Percentiles rank a stretch among this genome's conserved stretches.
Conservation (phyloP, 352 stramenopile genomes). For the Phytophthora syringae region DNA sequence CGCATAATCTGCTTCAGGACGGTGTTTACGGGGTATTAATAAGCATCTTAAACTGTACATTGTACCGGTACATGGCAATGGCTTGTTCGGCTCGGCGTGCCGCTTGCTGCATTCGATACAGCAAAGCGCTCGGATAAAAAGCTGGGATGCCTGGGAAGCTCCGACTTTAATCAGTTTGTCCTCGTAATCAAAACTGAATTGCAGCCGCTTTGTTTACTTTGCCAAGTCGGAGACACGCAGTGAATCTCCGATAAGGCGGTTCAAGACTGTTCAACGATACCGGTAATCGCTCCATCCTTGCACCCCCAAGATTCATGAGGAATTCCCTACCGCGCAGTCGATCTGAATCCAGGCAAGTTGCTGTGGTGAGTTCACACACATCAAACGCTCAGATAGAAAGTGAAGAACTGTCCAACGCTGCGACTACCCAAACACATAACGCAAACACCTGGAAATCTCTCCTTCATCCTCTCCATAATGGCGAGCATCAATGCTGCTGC, state of each 20-base stretch:
- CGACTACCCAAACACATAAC: not conserved
- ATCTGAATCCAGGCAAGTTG: not conserved
- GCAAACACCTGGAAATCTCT: not conserved
- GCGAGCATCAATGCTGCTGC: not conserved
- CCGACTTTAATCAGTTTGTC: not conserved
- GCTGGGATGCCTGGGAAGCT: not conserved
- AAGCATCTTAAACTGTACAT: too few species aligned
- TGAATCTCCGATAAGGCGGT: too few species aligned
- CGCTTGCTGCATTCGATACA: not conserved
- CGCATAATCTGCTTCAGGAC: too few species aligned
- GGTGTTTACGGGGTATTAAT: too few species aligned
- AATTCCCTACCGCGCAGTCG: too few species aligned
- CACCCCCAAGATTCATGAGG: not conserved
- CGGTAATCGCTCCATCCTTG: too few species aligned
- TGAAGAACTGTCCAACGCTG: conserved; percentile 1
- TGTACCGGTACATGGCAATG: too few species aligned
- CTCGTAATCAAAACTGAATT: conserved; percentile 3
- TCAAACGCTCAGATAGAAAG: not conserved
- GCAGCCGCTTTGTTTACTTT: not conserved
- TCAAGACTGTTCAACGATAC: too few species aligned
- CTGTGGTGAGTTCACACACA: not conserved
- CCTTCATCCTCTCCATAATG: conserved; percentile 8
- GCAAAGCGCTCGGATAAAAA: too few species aligned
- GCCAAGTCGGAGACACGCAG: too few species aligned
- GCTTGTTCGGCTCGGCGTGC: too few species aligned